Evolutionary conservation across 805 yeast genomes (phyloP), one percentile per base, ranked within the genome.

Genomic region (Blastobotrys muscicola): DNA sequence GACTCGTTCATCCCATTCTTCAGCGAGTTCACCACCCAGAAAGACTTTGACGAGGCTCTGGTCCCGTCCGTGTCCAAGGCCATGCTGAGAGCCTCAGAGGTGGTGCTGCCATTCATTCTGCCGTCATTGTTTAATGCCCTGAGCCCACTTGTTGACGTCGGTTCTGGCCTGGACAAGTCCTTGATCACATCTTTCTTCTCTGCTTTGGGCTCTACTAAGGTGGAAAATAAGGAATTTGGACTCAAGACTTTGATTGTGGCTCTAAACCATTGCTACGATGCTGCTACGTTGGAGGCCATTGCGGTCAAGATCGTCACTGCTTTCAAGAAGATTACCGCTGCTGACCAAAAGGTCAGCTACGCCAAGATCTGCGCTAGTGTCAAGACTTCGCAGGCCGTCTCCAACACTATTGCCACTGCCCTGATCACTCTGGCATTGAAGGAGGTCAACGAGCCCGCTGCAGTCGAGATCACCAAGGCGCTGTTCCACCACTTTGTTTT

Each of bases 41-140:
- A 61, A 0, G 57, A 61, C 3, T 67, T 79, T 41, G 59, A 56
- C 14, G 48, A 61, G 1, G 42, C 50, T 5, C 54, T 82, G 12
- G 61, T 77, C 5, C 85, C 94, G 1, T 70, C 74, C 13, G 54
- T 89, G 39, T 89, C 84, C 54, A 85, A 82, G 57, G 74, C 89
- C 1, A 68, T 82, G 40, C 67, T 89, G 50, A 74, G 95, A 59
- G 76, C 94, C 2, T 81, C 95, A 0, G 96, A 86, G 55, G 60
- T 67, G 33, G 74, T 85, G 0, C 74, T 85, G 45, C 71, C 70
- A n/a, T 50, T 55, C 13, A 57, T 80, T n/a, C 58, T 82, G 2
- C 74, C 78, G 3, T 67, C 70, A 8, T 55, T 86, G 7, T 66
- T 81, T 23, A 33, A 35, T 1, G 47, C 62, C 6, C 29, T 69